Evolutionary conservation across 176 grass and related monocot genomes (phyloP), one percentile per base, ranked within the genome.

Genomic region (Stipa capillata): DNA sequence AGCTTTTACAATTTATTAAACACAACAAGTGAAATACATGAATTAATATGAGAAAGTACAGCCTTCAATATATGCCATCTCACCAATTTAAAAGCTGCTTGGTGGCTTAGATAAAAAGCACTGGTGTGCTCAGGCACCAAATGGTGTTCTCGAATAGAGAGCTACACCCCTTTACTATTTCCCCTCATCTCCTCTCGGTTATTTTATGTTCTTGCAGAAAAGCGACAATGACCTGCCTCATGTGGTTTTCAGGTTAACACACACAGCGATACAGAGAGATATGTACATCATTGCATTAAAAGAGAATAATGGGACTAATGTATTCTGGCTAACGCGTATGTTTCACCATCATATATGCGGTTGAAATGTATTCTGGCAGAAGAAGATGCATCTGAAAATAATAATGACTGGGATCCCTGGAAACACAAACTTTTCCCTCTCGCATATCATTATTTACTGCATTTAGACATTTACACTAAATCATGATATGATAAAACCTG

Each of bases 391-490:
- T 3, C 51, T 41, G 51, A 55, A 21, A 51, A 53, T 20, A 57
- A 28, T 14, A 57, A 28, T 10, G 14, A 28, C 2, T 7, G 7
- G 8, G 15, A 31, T 76, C 23, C 36, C 27, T 40, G 0, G 53
- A 77, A 45, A 51, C 7, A 14, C 0, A n/a, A 76, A 47, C 51
- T 45, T 53, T 39, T 33, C 8, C 37, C 36, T 75, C 35, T 41
- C 73, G 36, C 25, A 50, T 75, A 37, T 54, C 41, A 69, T 89
- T 85, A 82, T 61, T 82, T 87, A 85, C 82, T 50, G 40, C 65
- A 68, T 82, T 66, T 74, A 76, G 67, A 83, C 65, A 68, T 82
- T 66, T 74, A 76, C 73, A 83, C 67, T 79, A 57, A 53, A 81
- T 13, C 24, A 69, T 32, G 49, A 11, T 70, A 74, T n/a, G 76